These are phyloP conservation scores for Sophora flavescens DNA, from an alignment of 306 rosid species.

Conservation along the genomic window DNA sequence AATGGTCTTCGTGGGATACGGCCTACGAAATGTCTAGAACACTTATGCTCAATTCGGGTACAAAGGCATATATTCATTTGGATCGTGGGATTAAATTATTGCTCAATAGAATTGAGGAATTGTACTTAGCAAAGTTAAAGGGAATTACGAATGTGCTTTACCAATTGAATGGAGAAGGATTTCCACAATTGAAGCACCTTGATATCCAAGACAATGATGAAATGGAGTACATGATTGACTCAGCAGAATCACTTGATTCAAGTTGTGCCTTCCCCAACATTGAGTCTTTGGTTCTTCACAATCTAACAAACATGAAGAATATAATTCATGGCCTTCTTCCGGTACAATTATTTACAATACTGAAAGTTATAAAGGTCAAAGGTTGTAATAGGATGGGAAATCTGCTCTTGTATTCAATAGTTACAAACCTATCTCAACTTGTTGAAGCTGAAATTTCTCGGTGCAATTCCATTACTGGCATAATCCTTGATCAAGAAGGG, in stretches of 20 bases:
- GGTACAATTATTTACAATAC: background rate
- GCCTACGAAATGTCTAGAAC: background rate
- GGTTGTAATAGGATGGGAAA: conserved; percentile 22
- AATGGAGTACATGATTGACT: background rate
- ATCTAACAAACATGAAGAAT: no score
- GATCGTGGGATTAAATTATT: background rate
- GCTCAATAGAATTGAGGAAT: background rate
- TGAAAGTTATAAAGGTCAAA: background rate
- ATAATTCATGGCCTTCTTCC: background rate
- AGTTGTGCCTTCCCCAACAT: background rate
- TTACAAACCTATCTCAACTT: conserved; percentile 19
- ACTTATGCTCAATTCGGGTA: background rate
- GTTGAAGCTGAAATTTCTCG: background rate
- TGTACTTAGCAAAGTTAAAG: background rate
- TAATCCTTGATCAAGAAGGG: background rate
- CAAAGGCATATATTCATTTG: background rate
- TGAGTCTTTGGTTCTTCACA: background rate
- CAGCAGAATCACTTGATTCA: background rate
- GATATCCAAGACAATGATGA: background rate
- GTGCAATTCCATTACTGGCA: background rate
- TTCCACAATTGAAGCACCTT: background rate
- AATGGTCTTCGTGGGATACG: background rate
- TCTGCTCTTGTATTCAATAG: conserved; percentile 5
- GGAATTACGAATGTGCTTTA: background rate
- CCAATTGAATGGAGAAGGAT: background rate